Conservation (phyloP, 306 rosid species). For the Cucurbita moschata region DNA sequence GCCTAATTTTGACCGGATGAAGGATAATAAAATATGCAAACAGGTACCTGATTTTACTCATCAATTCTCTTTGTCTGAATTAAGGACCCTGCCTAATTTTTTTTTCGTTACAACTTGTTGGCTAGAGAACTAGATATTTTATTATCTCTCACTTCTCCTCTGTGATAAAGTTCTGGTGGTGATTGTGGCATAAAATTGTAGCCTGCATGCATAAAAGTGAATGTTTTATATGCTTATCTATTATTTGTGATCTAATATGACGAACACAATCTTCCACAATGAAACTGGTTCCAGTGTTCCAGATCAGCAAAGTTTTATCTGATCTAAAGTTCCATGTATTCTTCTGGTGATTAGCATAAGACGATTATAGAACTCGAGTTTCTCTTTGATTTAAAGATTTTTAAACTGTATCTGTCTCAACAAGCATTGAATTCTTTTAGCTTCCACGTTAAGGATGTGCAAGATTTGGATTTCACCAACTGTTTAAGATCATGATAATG, state of each 20-base stretch:
- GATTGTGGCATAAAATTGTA: background rate
- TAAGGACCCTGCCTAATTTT: background rate
- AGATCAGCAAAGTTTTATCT: background rate
- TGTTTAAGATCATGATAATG: background rate
- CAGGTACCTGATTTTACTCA: slow-evolving; percentile 33
- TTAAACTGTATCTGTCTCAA: background rate
- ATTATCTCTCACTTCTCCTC: background rate
- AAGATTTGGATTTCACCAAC: background rate
- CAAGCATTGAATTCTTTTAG: background rate
- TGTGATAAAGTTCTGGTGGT: background rate
- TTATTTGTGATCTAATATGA: background rate
- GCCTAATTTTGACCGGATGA: slow-evolving; percentile 77
- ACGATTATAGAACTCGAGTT: background rate
- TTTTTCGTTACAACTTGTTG: background rate
- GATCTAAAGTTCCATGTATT: background rate
- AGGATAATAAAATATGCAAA: slow-evolving; percentile 74
- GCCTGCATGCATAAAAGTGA: background rate
- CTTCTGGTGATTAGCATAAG: background rate
- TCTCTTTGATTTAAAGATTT: background rate
- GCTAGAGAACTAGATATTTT: background rate
- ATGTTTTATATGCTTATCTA: background rate
- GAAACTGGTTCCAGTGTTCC: background rate
- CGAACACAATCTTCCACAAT: background rate
- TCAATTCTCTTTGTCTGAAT: background rate
- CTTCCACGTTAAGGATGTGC: background rate